Evolutionary conservation across 1,284 basidiomycete species (phyloP), one percentile per base, ranked within the genome.

Genomic region (Cutaneotrichosporon mucoides): DNA sequence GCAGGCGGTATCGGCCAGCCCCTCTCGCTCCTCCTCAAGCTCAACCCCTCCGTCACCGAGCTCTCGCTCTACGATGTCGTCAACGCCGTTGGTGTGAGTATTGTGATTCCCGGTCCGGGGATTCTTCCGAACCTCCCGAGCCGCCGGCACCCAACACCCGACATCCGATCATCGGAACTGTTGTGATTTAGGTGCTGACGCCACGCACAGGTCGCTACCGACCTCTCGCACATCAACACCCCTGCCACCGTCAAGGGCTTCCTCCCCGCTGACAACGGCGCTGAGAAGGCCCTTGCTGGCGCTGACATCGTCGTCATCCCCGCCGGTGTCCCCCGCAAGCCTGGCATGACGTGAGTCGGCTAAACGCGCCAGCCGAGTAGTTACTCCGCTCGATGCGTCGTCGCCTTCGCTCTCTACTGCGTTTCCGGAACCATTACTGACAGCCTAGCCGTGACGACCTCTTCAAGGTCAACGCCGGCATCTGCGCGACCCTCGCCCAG

Each of bases 251-350:
- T 91, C 55, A 73, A 77, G 37, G 83, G 81, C 49, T 79, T 73
- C 73, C 70, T 78, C 38, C 76, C 78, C 52, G 60, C 72, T 40
- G 75, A 79, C 70, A 73, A 73, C 55, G 76, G 75, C 35, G 73
- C 76, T 58, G 73, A 75, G 61, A 64, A 68, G 61, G 77, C 77
- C 16, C 67, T 77, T 56, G 73, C 73, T 61, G 76, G 65, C 41
- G 71, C 73, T 53, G 76, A 79, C 80, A 88, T 99, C 66, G 88
- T 99, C 68, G 89, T 99, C 69, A 96, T 98, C 79, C 96, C 96
- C 63, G 95, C 95, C 79, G 96, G 95, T 85, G 92, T 94, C 61
- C 92, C 92, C 66, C 84, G 92, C 76, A 94, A 94, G 86, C 91
- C 92, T 38, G 81, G 78, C 55, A 80, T 79, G 78, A 79, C 77